Base-by-base conservation (phyloP, 306 rosid genomes). In the Notholithocarpus densiflorus region DNA sequence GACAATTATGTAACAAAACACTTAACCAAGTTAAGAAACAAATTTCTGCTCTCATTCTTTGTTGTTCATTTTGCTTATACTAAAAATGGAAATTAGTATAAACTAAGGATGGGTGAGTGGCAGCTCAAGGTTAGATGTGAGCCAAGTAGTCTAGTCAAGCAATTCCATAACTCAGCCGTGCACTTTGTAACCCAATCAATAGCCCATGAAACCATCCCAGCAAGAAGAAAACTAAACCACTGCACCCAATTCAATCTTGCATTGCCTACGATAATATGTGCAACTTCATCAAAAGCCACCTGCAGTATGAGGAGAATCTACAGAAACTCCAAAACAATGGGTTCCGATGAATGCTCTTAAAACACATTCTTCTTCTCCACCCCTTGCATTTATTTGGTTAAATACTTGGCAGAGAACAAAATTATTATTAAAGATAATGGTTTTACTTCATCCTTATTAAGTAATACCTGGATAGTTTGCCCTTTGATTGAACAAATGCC, bases 321-420 rank as follows among this genome's bases (percentile, higher is more conserved):
- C 59, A 6, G 76, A 72, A 79, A 74, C 71, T n/a, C 75, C 54
- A 80, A 75, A 81, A 29, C 32, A 64, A 73, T 4, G 15, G 73
- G 34, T 48, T 64, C 10, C 14, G 72, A 65, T 15, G 73, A 51
- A 68, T 75, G 5, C 19, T 61, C 31, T 54, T 57, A 10, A 10
- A 81, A 75, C 13, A 54, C 18, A 8, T 74, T 66, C 11, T 66
- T 80, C 83, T 73, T 54, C 51, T 55, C 60, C 20, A 17, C 60
- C 84, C 68, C 81, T 70, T 29, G 81, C 20, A 24, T 64, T 81
- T 13, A 81, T 9, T 34, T 57, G 72, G 15, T 76, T 76, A 76
- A 52, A 81, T 29, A 60, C 51, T 64, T 71, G 84, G 43, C 81
- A 81, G 24, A 81, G 18, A 7, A 81, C 73, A 71, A 51, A 71